Percentiles rank a stretch among this genome's conserved stretches.
These are phyloP conservation scores for Pyrenochaeta sp. DNA, from an alignment of 2,329 filamentous ascomycete species.

Conservation along the genomic window DNA sequence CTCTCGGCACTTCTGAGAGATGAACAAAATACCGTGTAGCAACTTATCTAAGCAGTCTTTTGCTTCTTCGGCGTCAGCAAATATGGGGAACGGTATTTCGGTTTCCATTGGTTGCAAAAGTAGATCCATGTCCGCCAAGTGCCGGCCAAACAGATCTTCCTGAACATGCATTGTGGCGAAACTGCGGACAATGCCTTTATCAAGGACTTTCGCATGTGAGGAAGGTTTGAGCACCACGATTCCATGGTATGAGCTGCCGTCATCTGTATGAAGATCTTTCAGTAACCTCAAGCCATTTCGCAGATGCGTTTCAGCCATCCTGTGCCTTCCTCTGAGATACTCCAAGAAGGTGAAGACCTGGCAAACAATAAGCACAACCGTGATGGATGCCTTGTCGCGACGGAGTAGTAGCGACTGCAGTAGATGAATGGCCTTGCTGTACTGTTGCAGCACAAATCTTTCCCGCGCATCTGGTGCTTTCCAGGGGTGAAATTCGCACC, in stretches of 20 bases:
- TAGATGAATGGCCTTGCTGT: conserved; percentile 51
- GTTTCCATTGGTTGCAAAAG: conserved; percentile 1
- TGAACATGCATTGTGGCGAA: conserved; percentile 45
- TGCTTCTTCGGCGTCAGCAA: conserved; percentile 9
- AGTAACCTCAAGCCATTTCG: conserved; percentile 54
- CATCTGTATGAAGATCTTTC: conserved; percentile 24
- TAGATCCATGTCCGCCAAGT: background rate
- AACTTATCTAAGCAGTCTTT: conserved; percentile 17
- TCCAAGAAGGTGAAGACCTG: conserved; percentile 54
- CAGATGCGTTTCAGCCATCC: conserved; percentile 51
- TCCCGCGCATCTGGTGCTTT: conserved; percentile 29
- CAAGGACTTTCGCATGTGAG: conserved; percentile 39
- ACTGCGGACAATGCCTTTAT: conserved; percentile 56
- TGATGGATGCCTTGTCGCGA: conserved; percentile 35
- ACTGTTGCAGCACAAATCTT: conserved; percentile 49
- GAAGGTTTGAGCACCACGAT: background rate
- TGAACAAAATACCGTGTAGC: conserved; percentile 6
- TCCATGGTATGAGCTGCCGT: background rate
- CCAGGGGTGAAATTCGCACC: conserved; percentile 17
- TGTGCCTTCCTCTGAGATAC: conserved; percentile 51
- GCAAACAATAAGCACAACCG: conserved; percentile 53
- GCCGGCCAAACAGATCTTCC: conserved; percentile 21
- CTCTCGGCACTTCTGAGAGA: background rate
- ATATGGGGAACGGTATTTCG: background rate
- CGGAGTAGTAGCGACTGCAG: conserved; percentile 34